phyloP scores from a whole-genome alignment of 2,329 filamentous ascomycete genomes.

The Aureobasidium sp. region DNA sequence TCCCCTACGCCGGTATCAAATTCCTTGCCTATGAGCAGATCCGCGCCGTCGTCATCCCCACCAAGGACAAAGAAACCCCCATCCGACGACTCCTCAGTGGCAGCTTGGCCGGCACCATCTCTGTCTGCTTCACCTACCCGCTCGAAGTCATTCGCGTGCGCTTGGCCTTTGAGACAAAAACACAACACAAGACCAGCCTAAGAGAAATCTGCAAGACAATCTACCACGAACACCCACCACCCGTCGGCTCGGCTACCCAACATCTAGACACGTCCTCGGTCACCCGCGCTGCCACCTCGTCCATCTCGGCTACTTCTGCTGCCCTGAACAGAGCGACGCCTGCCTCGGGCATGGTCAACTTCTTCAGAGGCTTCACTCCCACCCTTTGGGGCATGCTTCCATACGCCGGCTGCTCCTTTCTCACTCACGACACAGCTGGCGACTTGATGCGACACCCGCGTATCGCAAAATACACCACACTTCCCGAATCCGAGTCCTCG shows the following conservation, averaged over 20 bases:
- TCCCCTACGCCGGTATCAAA: slow-evolving; percentile 96
- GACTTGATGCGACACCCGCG: slow-evolving; percentile 68
- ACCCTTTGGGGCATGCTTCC: slow-evolving; percentile 93
- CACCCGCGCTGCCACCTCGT: slow-evolving; percentile 31
- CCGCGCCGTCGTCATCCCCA: slow-evolving; percentile 67
- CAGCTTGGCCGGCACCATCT: slow-evolving; percentile 73
- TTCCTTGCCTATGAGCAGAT: slow-evolving; percentile 98
- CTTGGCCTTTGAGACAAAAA: slow-evolving; percentile 87
- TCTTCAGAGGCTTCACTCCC: slow-evolving; percentile 88
- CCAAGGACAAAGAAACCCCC: slow-evolving; percentile 68
- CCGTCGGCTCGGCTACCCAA: slow-evolving; percentile 20
- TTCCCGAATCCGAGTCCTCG: slow-evolving; percentile 44
- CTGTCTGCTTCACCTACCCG: slow-evolving; percentile 93
- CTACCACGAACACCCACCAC: slow-evolving; percentile 62
- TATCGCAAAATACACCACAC: slow-evolving; percentile 66
- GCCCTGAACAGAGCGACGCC: slow-evolving; percentile 50
- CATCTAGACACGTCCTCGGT: slow-evolving; percentile 21
- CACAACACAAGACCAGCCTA: slow-evolving; percentile 61
- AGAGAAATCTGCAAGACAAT: slow-evolving; percentile 76
- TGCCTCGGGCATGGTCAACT: slow-evolving; percentile 70
- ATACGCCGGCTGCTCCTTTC: slow-evolving; percentile 91
- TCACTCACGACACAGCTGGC: slow-evolving; percentile 85
- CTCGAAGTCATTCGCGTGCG: slow-evolving; percentile 89
- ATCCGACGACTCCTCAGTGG: slow-evolving; percentile 68
- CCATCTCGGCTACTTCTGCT: slow-evolving; percentile 37